Conservation (phyloP, 306 rosid species). For the Castanea crenata region DNA sequence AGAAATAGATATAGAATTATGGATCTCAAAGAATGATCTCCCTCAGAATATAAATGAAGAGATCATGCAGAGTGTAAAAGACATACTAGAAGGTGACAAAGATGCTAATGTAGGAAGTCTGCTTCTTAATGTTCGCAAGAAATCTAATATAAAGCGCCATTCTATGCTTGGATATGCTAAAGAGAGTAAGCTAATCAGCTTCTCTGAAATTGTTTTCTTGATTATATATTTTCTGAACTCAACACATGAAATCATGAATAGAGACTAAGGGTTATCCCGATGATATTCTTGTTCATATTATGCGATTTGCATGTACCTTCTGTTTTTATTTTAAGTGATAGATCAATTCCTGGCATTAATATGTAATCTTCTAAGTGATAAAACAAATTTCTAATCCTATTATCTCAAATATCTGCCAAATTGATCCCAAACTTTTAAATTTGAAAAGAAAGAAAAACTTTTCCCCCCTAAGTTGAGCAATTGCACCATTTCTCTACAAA, state of each 20-base stretch:
- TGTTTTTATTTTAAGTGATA: too few species aligned
- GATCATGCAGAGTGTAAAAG: conserved; percentile 75
- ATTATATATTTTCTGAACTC: neutral
- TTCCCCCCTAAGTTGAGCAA: too few species aligned
- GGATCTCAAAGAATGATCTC: conserved; percentile 86
- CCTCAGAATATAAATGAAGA: conserved; percentile 71
- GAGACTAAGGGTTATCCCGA: too few species aligned
- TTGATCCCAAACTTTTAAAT: too few species aligned
- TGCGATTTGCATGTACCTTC: too few species aligned
- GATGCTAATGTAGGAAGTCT: conserved; percentile 77
- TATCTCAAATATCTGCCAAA: too few species aligned
- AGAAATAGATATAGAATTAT: conserved; percentile 90
- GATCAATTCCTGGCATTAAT: too few species aligned
- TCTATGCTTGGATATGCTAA: conserved; percentile 83
- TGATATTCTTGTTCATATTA: too few species aligned
- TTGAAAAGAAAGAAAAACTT: too few species aligned
- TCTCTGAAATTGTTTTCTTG: neutral
- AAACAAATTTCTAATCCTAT: too few species aligned
- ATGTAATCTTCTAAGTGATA: too few species aligned
- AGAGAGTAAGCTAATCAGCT: conserved; percentile 53
- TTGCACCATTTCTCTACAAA: too few species aligned
- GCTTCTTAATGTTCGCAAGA: conserved; percentile 67
- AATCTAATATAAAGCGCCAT: conserved; percentile 84
- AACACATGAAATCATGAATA: neutral
- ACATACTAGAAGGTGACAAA: conserved; percentile 87